Evolutionary conservation across 2,329 filamentous ascomycete species (phyloP).

Genomic region (Arthrobotrys iridis): DNA sequence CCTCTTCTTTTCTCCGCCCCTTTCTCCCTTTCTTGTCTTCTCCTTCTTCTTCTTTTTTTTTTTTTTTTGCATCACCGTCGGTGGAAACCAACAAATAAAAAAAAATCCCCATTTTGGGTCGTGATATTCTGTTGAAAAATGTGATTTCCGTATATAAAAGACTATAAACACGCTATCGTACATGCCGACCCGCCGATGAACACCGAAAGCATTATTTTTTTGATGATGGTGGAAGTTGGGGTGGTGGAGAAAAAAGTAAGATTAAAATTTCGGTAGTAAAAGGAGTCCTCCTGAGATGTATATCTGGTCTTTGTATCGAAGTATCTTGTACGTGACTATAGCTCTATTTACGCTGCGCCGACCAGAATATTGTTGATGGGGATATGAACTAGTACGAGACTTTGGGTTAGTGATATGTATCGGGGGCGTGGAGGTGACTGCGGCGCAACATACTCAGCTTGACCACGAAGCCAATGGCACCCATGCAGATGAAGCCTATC

Average conservation of each 20-base stretch:
- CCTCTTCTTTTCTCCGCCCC: background rate
- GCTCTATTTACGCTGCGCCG: conserved; percentile 38
- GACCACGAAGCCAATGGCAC: conserved; percentile 67
- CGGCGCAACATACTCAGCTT: conserved; percentile 63
- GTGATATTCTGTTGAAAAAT: background rate
- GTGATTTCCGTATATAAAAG: conserved; percentile 23
- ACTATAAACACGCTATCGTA: conserved; percentile 49
- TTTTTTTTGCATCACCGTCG: background rate
- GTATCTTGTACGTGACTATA: background rate
- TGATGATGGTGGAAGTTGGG: conserved; percentile 6
- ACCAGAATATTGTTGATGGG: conserved; percentile 68
- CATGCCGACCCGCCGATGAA: conserved; percentile 38
- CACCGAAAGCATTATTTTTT: conserved; percentile 46
- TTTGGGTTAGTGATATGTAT: background rate
- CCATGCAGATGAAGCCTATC: conserved; percentile 67
- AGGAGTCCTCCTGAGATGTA: conserved; percentile 7
- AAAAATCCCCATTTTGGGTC: background rate
- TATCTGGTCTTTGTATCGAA: background rate
- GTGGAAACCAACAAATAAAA: conserved; percentile 1
- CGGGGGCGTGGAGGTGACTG: background rate
- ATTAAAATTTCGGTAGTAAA: conserved; percentile 21
- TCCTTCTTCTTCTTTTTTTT: background rate
- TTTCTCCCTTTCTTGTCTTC: background rate
- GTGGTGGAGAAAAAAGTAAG: conserved; percentile 1
- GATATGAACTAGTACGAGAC: conserved; percentile 63